Percentiles rank a stretch among this genome's conserved stretches.
phyloP scores from a whole-genome alignment of 2,329 filamentous ascomycete genomes.

The Fusarium sp. region DNA sequence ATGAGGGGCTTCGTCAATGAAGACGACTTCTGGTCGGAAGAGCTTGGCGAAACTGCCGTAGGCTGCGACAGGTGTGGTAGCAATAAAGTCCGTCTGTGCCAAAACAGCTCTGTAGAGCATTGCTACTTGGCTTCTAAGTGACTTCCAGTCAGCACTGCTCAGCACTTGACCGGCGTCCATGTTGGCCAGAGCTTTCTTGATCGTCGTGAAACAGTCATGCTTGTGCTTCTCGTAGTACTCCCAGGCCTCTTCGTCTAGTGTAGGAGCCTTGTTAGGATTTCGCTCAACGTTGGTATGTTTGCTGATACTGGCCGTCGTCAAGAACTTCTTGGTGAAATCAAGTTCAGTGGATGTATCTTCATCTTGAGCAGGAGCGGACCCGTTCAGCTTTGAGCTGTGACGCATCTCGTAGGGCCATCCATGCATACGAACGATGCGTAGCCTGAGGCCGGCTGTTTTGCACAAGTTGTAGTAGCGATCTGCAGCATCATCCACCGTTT shows the following conservation, averaged over 20 bases:
- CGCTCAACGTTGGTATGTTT: conserved; percentile 27
- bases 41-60: conserved; percentile 60
- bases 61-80: conserved; percentile 63
- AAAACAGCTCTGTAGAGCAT: conserved; percentile 59
- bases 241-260: conserved; percentile 62
- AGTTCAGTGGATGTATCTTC: conserved; percentile 16
- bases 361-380: conserved; percentile 1
- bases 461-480: conserved; percentile 59
- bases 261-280: conserved; percentile 53
- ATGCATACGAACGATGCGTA: conserved; percentile 58
- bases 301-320: conserved; percentile 47
- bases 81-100: conserved; percentile 59
- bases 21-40: conserved; percentile 86
- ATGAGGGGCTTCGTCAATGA: conserved; percentile 80
- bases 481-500: conserved; percentile 63
- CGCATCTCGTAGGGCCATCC: conserved; percentile 58
- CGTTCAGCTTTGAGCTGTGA: conserved; percentile 51
- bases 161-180: conserved; percentile 50
- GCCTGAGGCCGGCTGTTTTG: conserved; percentile 52
- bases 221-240: conserved; percentile 56
- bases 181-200: conserved; percentile 56
- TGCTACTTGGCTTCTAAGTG: conserved; percentile 52
- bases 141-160: conserved; percentile 48
- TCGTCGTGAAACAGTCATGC: conserved; percentile 49
- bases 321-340: conserved; percentile 57